These are phyloP conservation scores for Gomphus bonarii DNA, from an alignment of 1,284 basidiomycete species.

Conservation along the genomic window DNA sequence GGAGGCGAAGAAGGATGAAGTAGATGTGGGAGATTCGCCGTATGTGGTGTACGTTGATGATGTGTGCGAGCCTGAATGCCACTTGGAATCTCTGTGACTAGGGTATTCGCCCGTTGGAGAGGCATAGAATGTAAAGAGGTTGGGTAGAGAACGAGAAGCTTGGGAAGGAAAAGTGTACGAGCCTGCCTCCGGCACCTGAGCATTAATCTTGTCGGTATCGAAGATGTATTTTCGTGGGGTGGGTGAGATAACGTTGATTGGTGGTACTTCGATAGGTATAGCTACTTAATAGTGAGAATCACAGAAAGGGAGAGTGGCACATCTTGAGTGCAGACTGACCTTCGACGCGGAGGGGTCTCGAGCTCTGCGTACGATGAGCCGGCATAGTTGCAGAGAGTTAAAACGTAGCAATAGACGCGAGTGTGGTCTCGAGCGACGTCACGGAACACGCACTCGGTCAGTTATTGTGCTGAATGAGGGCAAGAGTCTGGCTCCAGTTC, in stretches of 20 bases:
- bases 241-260: slow-evolving; percentile 10
- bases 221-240: slow-evolving; percentile 10
- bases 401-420: background rate
- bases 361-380: slow-evolving; percentile 13
- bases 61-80: slow-evolving; percentile 1
- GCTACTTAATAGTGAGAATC: background rate
- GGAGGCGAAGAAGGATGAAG: slow-evolving; percentile 7
- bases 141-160: slow-evolving; percentile 10
- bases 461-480: background rate
- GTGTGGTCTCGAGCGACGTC: background rate
- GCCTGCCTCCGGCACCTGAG: slow-evolving; percentile 3
- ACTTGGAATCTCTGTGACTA: background rate
- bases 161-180: slow-evolving; percentile 10
- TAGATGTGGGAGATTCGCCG: slow-evolving; percentile 1
- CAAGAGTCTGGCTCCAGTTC: slow-evolving; percentile 11
- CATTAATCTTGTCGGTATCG: background rate
- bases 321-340: background rate
- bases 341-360: slow-evolving; percentile 12
- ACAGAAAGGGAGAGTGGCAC: background rate
- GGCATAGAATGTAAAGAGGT: slow-evolving; percentile 9
- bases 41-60: slow-evolving; percentile 7
- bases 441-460: background rate
- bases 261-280: slow-evolving; percentile 5
- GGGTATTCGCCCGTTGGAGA: slow-evolving; percentile 1
- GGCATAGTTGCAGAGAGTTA: slow-evolving; percentile 10